These are phyloP conservation scores for Lavandula angustifolia DNA, from an alignment of 257 asterid species.

Conservation along the genomic window DNA sequence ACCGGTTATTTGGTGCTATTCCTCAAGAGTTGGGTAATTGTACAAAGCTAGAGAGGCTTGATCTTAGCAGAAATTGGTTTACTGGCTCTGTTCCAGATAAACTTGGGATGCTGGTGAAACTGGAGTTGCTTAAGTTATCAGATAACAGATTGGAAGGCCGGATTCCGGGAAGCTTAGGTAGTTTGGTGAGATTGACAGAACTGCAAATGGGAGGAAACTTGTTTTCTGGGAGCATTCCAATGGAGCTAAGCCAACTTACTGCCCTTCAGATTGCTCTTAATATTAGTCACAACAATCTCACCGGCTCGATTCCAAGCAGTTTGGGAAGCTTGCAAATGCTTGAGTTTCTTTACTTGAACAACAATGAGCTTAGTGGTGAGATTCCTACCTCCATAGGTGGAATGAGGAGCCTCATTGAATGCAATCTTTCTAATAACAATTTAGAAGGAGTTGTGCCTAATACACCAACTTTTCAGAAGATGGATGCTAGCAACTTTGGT, in stretches of 20 bases:
- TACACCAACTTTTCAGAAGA: slow-evolving; percentile 60
- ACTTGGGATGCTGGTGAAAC: slow-evolving; percentile 68
- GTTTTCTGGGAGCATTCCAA: slow-evolving; percentile 66
- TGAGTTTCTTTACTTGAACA: slow-evolving; percentile 66
- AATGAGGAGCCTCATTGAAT: slow-evolving; percentile 59
- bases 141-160: slow-evolving; percentile 62
- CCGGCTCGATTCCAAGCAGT: slow-evolving; percentile 61
- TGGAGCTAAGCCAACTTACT: slow-evolving; percentile 68
- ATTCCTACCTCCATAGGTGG: slow-evolving; percentile 76
- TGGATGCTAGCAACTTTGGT: slow-evolving; percentile 70
- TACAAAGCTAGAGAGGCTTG: slow-evolving; percentile 77
- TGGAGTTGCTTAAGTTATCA: slow-evolving; percentile 72
- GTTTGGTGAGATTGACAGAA: slow-evolving; percentile 63
- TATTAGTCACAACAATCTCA: slow-evolving; percentile 64
- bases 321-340: slow-evolving; percentile 83
- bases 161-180: slow-evolving; percentile 69
- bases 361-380: slow-evolving; percentile 73
- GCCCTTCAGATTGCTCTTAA: slow-evolving; percentile 80
- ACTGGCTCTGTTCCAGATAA: slow-evolving; percentile 57
- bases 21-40: slow-evolving; percentile 78
- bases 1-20: slow-evolving; percentile 55
- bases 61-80: slow-evolving; percentile 69
- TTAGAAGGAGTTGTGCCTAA: slow-evolving; percentile 71
- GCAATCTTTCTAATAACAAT: slow-evolving; percentile 80
- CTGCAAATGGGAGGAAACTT: slow-evolving; percentile 83